These are phyloP conservation scores for Linnemannia zychae DNA, from an alignment of 192 early-diverging fungal species.

Conservation along the genomic window DNA sequence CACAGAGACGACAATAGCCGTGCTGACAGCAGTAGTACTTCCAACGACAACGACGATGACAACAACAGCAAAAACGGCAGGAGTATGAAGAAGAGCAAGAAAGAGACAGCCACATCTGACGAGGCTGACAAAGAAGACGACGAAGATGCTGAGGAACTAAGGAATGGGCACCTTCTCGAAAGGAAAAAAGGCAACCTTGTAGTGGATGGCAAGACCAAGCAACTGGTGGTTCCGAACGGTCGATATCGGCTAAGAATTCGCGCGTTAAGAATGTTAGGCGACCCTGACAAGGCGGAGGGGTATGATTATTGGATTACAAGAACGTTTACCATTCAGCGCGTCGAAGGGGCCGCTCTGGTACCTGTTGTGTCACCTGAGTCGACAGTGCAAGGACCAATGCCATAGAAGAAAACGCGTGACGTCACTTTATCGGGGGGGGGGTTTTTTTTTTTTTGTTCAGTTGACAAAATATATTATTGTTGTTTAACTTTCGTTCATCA, in stretches of 20 bases:
- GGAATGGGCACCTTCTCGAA: conserved; percentile 10
- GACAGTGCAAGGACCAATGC: not conserved
- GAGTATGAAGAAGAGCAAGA: not conserved
- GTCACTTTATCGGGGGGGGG: conserved; percentile 6
- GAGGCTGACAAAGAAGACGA: not conserved
- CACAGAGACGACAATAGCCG: not conserved
- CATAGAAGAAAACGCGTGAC: conserved; percentile 6
- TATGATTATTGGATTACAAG: conserved; percentile 40
- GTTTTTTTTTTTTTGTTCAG: not conserved
- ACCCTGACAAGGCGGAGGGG: conserved; percentile 22
- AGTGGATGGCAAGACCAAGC: not conserved
- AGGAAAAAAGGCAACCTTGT: not conserved
- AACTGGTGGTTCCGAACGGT: conserved; percentile 25
- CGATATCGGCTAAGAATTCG: conserved; percentile 25
- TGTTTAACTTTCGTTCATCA: not conserved
- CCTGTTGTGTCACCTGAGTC: too few species aligned
- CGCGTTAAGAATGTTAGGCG: conserved; percentile 24
- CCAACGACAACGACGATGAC: not conserved
- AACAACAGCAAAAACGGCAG: not conserved
- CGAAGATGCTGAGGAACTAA: not conserved
- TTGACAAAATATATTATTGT: not conserved
- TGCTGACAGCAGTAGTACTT: not conserved
- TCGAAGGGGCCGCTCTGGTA: not conserved
- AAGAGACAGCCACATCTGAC: not conserved
- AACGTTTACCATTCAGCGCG: conserved; percentile 18